Percentiles rank a stretch among this genome's conserved stretches.
Conservation (phyloP, 768 basidiomycete genomes). For the Lentinula detonsa region DNA sequence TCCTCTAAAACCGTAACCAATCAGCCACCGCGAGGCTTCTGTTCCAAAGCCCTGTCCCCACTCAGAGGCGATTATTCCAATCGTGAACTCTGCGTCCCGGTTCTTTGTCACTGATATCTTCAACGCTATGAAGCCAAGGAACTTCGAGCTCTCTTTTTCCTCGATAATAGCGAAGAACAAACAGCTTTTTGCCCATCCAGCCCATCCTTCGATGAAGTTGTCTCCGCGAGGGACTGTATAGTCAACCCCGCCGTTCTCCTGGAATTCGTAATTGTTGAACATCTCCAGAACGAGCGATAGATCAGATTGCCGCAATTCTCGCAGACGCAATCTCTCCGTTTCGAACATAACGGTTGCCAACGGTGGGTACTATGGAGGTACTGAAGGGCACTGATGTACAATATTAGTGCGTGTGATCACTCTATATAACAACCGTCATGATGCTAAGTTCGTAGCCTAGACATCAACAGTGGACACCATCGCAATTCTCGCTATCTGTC, state of each 20-base stretch:
- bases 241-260: constrained; percentile 6
- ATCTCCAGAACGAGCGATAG: constrained; percentile 13
- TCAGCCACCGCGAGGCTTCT: neutral
- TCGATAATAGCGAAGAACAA: constrained; percentile 12
- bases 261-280: constrained; percentile 17
- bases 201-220: constrained; percentile 12
- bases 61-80: constrained; percentile 9
- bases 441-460: no score
- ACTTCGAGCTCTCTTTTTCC: constrained; percentile 10
- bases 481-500: no score
- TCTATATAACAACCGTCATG: no score
- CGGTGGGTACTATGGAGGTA: neutral
- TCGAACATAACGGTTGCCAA: constrained; percentile 15
- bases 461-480: no score
- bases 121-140: constrained; percentile 15
- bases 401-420: neutral
- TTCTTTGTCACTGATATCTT: neutral
- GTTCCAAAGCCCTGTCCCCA: no score
- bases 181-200: constrained; percentile 4
- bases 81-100: constrained; percentile 16
- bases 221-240: constrained; percentile 16
- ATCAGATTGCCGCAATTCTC: constrained; percentile 12
- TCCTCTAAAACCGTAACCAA: constrained; percentile 15
- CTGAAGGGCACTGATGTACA: neutral
- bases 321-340: constrained; percentile 15